Conservation (phyloP, 2,329 filamentous ascomycete species). For the Cercospora citrullina region DNA sequence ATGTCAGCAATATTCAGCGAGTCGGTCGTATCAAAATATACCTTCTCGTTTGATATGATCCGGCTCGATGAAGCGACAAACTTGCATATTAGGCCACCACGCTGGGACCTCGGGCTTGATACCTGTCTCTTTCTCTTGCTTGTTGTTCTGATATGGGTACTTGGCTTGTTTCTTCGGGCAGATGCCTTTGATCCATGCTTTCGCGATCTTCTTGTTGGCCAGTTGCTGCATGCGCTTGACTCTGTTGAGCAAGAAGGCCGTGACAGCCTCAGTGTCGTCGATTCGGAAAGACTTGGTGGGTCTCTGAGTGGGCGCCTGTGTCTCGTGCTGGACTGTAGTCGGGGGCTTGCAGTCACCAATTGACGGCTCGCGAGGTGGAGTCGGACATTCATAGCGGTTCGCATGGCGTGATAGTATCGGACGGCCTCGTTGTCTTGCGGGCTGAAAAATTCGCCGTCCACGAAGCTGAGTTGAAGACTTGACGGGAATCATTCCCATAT, state of each 20-base stretch:
- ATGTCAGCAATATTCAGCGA: conserved; percentile 15
- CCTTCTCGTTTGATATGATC: conserved; percentile 70
- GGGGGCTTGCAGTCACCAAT: not conserved
- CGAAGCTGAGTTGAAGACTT: not conserved
- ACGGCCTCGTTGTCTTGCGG: conserved; percentile 17
- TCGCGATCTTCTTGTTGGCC: conserved; percentile 70
- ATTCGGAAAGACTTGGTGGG: conserved; percentile 20
- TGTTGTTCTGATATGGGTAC: conserved; percentile 67
- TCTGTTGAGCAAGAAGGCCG: conserved; percentile 17
- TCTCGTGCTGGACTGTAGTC: conserved; percentile 3
- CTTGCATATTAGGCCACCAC: conserved; percentile 39
- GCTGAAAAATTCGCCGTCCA: conserved; percentile 7
- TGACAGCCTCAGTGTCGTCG: conserved; percentile 20
- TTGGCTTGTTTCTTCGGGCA: conserved; percentile 76
- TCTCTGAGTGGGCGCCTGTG: not conserved
- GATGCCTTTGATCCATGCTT: conserved; percentile 73
- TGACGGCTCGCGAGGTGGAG: conserved; percentile 5
- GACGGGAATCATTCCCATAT: not conserved
- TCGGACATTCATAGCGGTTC: conserved; percentile 1
- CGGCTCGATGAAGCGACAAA: conserved; percentile 68
- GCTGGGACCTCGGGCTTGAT: conserved; percentile 29
- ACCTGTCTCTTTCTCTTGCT: conserved; percentile 52
- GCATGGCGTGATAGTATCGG: conserved; percentile 15
- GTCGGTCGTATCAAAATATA: conserved; percentile 36
- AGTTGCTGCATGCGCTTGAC: conserved; percentile 62